Evolutionary conservation across 768 basidiomycete genomes (phyloP), one percentile per base, ranked within the genome.

Genomic region (Auricularia sp.): DNA sequence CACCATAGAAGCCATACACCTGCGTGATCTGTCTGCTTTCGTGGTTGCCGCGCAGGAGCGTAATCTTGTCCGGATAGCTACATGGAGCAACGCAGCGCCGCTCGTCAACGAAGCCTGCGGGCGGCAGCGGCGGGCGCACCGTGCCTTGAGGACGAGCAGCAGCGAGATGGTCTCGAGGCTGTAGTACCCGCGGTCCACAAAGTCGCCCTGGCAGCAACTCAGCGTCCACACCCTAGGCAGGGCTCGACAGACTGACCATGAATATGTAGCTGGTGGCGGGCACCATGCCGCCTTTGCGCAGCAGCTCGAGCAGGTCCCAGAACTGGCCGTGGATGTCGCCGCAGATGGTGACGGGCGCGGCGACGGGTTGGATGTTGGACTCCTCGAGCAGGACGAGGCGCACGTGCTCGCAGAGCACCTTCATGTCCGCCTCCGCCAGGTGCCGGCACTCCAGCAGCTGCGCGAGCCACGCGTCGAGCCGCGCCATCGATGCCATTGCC

Each of bases 271-370:
- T 95, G 62, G 84, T 91, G 68, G 87, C 89, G 8, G 93, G 93
- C 10, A 93, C 86, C 67, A 82, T 84, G 6, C 94, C 92, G 1
- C 93, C 93, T 64, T 91, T 87, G 69, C 89, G 78, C 69, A 97
- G 78, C 61, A 99, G 77, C 77, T 99, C 94, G 39, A 96, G 81
- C 59, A 98, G 79, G 72, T 98, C 96, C 88, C 93, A 98, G 76
- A 97, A 97, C 74, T 98, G 96, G 33, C 95, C 95, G 70, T 98
- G 95, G 62, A 98, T 96, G 72, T 98, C 95, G 36, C 95, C 95
- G 71, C 91, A 92, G 68, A 93, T 89, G 36, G 96, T 98, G 43
- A 98, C 96, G 1, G 96, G 96, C 67, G 85, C 90, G 39, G 91
- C 90, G 62, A 99, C 92, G 36, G 95, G 95, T 72, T 98, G 94